Conservation (phyloP, 2,329 filamentous ascomycete genomes). For the Botrytis aclada region DNA sequence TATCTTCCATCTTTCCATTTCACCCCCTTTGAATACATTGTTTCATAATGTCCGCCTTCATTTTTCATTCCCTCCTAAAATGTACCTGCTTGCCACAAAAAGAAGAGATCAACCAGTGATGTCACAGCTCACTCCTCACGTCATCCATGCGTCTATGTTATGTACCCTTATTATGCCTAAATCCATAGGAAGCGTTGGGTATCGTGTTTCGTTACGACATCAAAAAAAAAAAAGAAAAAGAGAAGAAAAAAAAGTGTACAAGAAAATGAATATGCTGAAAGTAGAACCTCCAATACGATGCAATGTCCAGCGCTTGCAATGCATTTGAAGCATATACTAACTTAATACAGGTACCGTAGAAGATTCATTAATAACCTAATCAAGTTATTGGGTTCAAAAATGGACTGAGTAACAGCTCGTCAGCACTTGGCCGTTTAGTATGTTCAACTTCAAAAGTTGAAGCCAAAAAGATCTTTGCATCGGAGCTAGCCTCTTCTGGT, state of each 20-base stretch:
- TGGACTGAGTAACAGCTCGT: conserved; percentile 79
- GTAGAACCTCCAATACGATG: conserved; percentile 25
- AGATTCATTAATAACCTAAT: conserved; percentile 7
- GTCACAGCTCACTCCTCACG: background rate
- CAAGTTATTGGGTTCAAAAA: conserved; percentile 74
- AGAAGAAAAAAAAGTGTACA: conserved; percentile 20
- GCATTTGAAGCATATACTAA: conserved; percentile 21
- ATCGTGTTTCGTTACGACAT: conserved; percentile 23
- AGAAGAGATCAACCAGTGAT: conserved; percentile 18
- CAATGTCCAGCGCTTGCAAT: conserved; percentile 30
- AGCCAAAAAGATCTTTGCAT: conserved; percentile 77
- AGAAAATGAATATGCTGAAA: conserved; percentile 18
- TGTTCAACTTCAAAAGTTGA: conserved; percentile 96
- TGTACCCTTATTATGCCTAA: conserved; percentile 20
- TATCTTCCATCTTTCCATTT: background rate
- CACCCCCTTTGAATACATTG: conserved; percentile 9
- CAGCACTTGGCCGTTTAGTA: conserved; percentile 84
- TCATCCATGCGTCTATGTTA: conserved; percentile 19
- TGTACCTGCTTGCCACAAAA: conserved; percentile 7
- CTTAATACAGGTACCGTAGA: conserved; percentile 12
- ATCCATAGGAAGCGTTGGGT: conserved; percentile 15
- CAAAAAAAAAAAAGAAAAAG: conserved; percentile 10
- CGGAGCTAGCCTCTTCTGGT: conserved; percentile 79
- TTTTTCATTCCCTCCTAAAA: conserved; percentile 3
- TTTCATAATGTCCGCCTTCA: background rate